phyloP scores from a whole-genome alignment of 805 yeast genomes.

The Ogataea thermomethanolica region DNA sequence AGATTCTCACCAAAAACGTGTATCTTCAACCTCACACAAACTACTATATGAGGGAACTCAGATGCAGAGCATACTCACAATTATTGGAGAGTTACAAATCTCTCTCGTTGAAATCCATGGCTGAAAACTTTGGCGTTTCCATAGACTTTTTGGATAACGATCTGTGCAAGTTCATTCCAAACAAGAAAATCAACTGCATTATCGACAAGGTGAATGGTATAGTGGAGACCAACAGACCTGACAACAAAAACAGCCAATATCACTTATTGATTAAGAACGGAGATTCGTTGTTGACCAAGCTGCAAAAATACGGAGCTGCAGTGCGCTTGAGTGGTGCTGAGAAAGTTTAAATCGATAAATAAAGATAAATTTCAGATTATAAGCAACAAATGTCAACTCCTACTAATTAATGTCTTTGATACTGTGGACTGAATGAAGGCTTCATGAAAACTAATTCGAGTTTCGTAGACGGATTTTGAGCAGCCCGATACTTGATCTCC shows the following conservation, averaged over 20 bases:
- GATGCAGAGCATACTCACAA: conserved; percentile 93
- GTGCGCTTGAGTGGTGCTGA: conserved; percentile 94
- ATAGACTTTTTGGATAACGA: conserved; percentile 84
- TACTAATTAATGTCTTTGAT: too few species aligned
- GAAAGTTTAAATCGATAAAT: conserved; percentile 36
- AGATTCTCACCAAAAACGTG: conserved; percentile 58
- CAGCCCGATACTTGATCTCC: too few species aligned
- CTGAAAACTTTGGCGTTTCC: conserved; percentile 86
- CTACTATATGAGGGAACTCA: conserved; percentile 84
- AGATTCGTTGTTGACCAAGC: conserved; percentile 84
- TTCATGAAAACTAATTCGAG: too few species aligned
- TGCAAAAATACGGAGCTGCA: conserved; percentile 96
- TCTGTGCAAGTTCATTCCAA: conserved; percentile 86
- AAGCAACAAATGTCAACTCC: too few species aligned
- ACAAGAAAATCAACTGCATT: conserved; percentile 89
- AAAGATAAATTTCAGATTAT: not conserved
- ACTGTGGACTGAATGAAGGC: too few species aligned
- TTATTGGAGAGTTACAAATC: conserved; percentile 92
- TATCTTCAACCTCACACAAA: conserved; percentile 76
- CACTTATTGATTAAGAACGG: conserved; percentile 87
- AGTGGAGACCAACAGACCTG: conserved; percentile 93
- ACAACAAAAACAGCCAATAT: conserved; percentile 92
- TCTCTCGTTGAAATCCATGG: conserved; percentile 87
- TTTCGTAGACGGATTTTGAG: too few species aligned
- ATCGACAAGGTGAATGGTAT: conserved; percentile 94